These are phyloP conservation scores for Pilobolus umbonatus DNA, from an alignment of 192 early-diverging fungal genomes.

Conservation along the genomic window DNA sequence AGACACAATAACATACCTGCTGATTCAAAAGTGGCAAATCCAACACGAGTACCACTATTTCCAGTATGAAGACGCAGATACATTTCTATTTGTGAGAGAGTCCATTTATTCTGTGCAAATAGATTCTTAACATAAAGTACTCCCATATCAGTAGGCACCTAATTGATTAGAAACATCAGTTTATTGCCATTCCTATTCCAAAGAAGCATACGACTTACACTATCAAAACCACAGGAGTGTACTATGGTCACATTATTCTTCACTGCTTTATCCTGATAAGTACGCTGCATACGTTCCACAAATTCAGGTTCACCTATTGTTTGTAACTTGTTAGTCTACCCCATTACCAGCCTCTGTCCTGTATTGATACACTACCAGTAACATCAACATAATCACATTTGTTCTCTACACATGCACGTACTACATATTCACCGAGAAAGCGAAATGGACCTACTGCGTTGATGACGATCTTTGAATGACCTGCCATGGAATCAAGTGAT, in stretches of 20 bases:
- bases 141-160: conserved; percentile 65
- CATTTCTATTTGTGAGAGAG: conserved; percentile 56
- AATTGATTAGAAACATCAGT: conserved; percentile 19
- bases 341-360: neutral
- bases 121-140: conserved; percentile 53
- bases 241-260: conserved; percentile 50
- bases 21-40: conserved; percentile 64
- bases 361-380: conserved; percentile 26
- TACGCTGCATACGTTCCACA: conserved; percentile 55
- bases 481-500: conserved; percentile 19
- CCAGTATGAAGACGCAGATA: conserved; percentile 49
- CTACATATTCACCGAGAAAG: conserved; percentile 59
- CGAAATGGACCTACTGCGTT: conserved; percentile 66
- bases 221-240: conserved; percentile 59
- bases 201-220: conserved; percentile 14
- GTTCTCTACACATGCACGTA: conserved; percentile 51
- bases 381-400: conserved; percentile 56
- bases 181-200: neutral
- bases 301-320: conserved; percentile 57
- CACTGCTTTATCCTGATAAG: conserved; percentile 48
- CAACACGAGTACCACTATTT: conserved; percentile 41
- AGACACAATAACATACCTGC: conserved; percentile 34
- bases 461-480: conserved; percentile 36
- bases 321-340: neutral
- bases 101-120: conserved; percentile 32